Evolutionary conservation across 1,139 yeast genomes (phyloP), one percentile per base, ranked within the genome.

Genomic region (Pneumocystis canis): DNA sequence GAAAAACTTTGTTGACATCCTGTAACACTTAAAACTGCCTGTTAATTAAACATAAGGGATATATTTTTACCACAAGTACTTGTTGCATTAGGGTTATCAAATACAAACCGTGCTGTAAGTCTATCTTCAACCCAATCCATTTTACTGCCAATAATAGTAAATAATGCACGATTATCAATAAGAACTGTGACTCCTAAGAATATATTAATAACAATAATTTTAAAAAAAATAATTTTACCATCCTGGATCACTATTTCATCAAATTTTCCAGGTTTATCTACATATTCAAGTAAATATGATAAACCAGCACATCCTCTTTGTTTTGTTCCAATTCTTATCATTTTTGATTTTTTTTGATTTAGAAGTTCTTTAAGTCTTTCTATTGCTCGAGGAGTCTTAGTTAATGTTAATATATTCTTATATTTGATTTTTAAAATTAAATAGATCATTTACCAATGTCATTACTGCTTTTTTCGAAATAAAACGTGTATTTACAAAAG

Each of bases 61-160:
- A 76, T 92, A 98, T 97, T 98, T 74, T 98, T 92, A 20, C 98
- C 98, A 76, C 98, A 92, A 63, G 96, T 87, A 40, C 97, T 97
- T 77, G 90, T 92, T 60, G 95, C 86, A 75, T 92, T 92, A 66
- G 98, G 98, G 74, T 92, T 92, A 74, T 81, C 84, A 78, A 92
- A 92, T 53, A 92, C 89, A 73, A 92, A 92, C 71, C 95, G 82
- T 20, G 95, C 84, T 47, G 90, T 82, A 67, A 92, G 78, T 74
- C 89, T 89, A 72, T 92, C 97, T 71, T 92, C 97, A 65, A 88
- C 79, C 96, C 97, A 92, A 75, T 92, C 98, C 98, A 92, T 92
- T 75, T 89, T 96, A 3, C 95, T 86, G 0, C 98, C 98, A 65
- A 92, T 95, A 61, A 92, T 90, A 68, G 95, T 86, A 73, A 92